Percentiles rank a stretch among this genome's conserved stretches.
phyloP scores from a whole-genome alignment of 176 grass and related monocot species.

The Carex cristatella region DNA sequence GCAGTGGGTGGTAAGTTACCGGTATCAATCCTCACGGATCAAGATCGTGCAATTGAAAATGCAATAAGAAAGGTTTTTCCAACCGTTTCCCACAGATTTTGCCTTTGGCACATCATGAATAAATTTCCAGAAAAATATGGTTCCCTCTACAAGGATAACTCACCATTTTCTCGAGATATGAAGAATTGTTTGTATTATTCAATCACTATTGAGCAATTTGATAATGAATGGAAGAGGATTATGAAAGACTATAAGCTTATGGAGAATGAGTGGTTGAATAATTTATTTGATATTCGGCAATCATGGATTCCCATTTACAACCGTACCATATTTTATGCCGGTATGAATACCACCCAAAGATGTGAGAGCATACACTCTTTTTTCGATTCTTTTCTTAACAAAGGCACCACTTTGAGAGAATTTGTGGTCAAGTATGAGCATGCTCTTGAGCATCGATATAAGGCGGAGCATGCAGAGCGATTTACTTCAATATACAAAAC shows the following conservation, averaged over 20 bases:
- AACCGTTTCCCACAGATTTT: not conserved
- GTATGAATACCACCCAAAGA: not conserved
- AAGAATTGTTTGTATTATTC: not conserved
- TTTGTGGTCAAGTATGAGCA: conserved; percentile 15
- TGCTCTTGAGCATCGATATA: not conserved
- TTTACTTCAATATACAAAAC: not conserved
- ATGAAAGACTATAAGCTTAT: not conserved
- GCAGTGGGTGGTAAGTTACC: not conserved
- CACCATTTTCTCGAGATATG: not conserved
- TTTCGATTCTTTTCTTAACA: not conserved
- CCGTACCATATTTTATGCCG: not conserved
- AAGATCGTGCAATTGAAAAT: not conserved
- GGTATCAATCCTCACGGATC: not conserved
- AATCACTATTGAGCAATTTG: not conserved
- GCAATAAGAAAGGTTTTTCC: not conserved
- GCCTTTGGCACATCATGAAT: not conserved
- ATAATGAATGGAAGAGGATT: not conserved
- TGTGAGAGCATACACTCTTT: not conserved
- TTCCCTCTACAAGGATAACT: not conserved
- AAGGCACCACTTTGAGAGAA: not conserved
- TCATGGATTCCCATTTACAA: not conserved
- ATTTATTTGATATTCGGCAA: not conserved
- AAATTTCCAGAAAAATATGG: conserved; percentile 11
- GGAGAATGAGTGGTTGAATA: not conserved
- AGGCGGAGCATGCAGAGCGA: not conserved